phyloP scores from a whole-genome alignment of 179 eudicot genomes.

The Actinidia polygama region DNA sequence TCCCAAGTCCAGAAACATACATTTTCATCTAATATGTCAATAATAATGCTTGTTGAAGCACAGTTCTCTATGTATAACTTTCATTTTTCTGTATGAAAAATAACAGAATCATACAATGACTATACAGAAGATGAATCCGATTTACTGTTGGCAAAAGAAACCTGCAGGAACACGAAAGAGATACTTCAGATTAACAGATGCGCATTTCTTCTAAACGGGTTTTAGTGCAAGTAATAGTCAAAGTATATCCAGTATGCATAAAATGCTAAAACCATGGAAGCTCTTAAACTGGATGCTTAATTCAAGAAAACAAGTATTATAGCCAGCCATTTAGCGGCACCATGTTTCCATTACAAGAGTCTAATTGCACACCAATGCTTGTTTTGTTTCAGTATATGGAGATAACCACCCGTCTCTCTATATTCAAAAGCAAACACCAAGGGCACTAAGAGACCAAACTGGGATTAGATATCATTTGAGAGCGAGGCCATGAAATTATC shows the following conservation, averaged over 20 bases:
- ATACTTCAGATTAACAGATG: constrained; percentile 61
- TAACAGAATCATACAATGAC: constrained; percentile 33
- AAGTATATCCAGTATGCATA: background rate
- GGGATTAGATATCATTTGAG: constrained; percentile 42
- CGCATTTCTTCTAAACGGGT: constrained; percentile 21
- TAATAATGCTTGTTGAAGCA: background rate
- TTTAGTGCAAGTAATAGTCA: background rate
- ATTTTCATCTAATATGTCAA: background rate
- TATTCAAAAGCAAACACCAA: constrained; percentile 30
- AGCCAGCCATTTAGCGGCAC: constrained; percentile 7
- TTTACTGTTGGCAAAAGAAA: constrained; percentile 67
- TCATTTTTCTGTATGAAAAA: constrained; percentile 26
- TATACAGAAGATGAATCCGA: constrained; percentile 57
- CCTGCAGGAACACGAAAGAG: constrained; percentile 91
- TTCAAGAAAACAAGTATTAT: constrained; percentile 5
- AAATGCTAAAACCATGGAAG: background rate
- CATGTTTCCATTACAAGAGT: constrained; percentile 13
- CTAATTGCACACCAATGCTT: constrained; percentile 18
- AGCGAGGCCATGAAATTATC: constrained; percentile 67
- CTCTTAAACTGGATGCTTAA: background rate
- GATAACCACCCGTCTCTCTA: constrained; percentile 34
- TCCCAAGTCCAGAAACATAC: constrained; percentile 12
- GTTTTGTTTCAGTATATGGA: background rate
- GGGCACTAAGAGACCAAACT: constrained; percentile 29
- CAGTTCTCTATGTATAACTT: constrained; percentile 19